Conservation (phyloP, 2,329 filamentous ascomycete genomes). For the Pseudogymnoascus sp. region DNA sequence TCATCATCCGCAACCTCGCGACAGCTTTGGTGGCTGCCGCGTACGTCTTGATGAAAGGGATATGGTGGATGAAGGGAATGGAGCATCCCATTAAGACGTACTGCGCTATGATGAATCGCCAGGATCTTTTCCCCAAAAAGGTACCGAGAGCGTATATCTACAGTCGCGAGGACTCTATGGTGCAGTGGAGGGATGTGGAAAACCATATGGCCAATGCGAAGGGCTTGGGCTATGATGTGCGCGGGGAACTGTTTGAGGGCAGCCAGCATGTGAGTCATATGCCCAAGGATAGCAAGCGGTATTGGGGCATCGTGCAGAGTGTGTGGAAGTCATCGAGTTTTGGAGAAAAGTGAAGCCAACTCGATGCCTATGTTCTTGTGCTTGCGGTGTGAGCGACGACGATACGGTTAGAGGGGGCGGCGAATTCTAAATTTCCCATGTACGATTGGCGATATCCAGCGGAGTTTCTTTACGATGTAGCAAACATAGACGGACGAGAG, state of each 20-base stretch:
- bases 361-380: not conserved
- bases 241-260: constrained; percentile 19
- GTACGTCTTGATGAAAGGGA: constrained; percentile 12
- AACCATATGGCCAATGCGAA: constrained; percentile 23
- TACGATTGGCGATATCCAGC: not conserved
- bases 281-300: constrained; percentile 22
- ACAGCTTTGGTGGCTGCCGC: constrained; percentile 13
- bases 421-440: not conserved
- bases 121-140: constrained; percentile 14
- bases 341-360: not conserved
- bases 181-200: constrained; percentile 23
- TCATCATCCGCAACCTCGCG: constrained; percentile 15
- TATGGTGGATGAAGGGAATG: constrained; percentile 11
- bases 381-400: not conserved
- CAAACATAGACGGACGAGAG: not conserved
- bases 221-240: constrained; percentile 19
- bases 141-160: constrained; percentile 23
- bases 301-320: constrained; percentile 22
- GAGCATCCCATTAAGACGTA: constrained; percentile 16
- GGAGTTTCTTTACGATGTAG: not conserved
- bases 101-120: constrained; percentile 18
- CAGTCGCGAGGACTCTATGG: constrained; percentile 25
- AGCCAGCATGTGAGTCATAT: constrained; percentile 23
- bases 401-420: not conserved
- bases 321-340: constrained; percentile 19